A percentile compares a stretch with the other conserved stretches of the same genome.
These are phyloP conservation scores for Xylaria sp. DNA, from an alignment of 2,329 filamentous ascomycete genomes.

Conservation along the genomic window DNA sequence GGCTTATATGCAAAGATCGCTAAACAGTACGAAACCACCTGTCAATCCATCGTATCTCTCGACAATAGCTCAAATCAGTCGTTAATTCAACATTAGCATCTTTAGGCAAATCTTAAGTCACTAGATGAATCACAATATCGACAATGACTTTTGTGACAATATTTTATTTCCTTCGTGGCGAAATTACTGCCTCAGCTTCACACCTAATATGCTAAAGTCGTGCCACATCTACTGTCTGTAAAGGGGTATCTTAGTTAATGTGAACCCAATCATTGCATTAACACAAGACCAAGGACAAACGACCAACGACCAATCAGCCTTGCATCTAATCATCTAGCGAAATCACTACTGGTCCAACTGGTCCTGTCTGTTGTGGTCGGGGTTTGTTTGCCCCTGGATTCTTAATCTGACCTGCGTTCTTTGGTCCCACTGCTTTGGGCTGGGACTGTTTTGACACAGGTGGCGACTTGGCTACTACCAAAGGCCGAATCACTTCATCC, in stretches of 20 bases:
- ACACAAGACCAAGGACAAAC: no score
- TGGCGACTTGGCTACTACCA: constrained; percentile 40
- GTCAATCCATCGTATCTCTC: no score
- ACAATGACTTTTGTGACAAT: not conserved
- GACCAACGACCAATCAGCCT: not conserved
- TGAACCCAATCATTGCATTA: constrained; percentile 15
- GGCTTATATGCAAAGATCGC: no score
- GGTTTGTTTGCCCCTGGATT: constrained; percentile 29
- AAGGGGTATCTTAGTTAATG: constrained; percentile 18
- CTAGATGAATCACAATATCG: no score
- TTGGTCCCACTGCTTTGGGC: constrained; percentile 27
- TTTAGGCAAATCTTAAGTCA: no score
- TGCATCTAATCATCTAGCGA: constrained; percentile 28
- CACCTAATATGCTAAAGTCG: not conserved
- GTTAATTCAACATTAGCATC: no score
- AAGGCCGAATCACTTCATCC: constrained; percentile 52
- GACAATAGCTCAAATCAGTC: no score
- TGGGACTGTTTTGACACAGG: constrained; percentile 34
- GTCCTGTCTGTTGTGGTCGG: constrained; percentile 28
- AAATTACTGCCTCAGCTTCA: not conserved
- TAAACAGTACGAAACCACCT: no score
- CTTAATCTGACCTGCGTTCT: constrained; percentile 31
- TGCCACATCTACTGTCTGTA: constrained; percentile 12
- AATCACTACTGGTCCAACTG: constrained; percentile 24
- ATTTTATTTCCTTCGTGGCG: constrained; percentile 6